Evolutionary conservation across 805 yeast species (phyloP), one percentile per base, ranked within the genome.

Genomic region (Yamadazyma nakazawae): DNA sequence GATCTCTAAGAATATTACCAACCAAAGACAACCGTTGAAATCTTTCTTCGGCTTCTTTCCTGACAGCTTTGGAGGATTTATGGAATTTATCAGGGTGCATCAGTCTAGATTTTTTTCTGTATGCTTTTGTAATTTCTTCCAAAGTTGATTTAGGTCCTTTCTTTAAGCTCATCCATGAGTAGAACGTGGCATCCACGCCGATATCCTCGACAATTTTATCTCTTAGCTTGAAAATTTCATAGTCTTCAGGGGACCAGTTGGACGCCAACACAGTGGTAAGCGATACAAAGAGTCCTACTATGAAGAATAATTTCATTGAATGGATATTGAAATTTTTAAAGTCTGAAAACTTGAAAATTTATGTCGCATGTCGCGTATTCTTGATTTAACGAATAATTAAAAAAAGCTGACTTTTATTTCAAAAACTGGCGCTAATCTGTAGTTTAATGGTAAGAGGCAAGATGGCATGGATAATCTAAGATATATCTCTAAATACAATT

Each of bases 81-180:
- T 58, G 53, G 42, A 63, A 55, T 63, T 92, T 90, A 66, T 92
- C 99, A 0, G 99, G 99, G 61, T 92, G 99, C 54, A 85, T 73
- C 51, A 72, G 74, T 43, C 85, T 74, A 2, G 96, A 83, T 28
- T 84, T 60, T 56, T 80, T 84, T 59, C 88, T 81, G 67, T 86
- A 85, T 18, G 86, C 85, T 54, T 78, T 80, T 45, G 71, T 71
- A 42, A 86, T 80, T 50, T 82, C 82, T 34, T 79, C 78, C 34
- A 68, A 59, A 0, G 76, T 63, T 1, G 85, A 70, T 53, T 67
- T 61, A 37, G 77, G 67, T 34, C 77, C 78, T 2, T 67, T 60
- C 6, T 72, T 63, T 24, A 84, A 62, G 11, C 75, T 76, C 40
- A 85, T 63, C 82, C 88, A 84, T 47, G 80, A 71, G 70, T 89